Evolutionary conservation across 371 early-diverging fungal species (phyloP).

Genomic region (Rozella allomycis): DNA sequence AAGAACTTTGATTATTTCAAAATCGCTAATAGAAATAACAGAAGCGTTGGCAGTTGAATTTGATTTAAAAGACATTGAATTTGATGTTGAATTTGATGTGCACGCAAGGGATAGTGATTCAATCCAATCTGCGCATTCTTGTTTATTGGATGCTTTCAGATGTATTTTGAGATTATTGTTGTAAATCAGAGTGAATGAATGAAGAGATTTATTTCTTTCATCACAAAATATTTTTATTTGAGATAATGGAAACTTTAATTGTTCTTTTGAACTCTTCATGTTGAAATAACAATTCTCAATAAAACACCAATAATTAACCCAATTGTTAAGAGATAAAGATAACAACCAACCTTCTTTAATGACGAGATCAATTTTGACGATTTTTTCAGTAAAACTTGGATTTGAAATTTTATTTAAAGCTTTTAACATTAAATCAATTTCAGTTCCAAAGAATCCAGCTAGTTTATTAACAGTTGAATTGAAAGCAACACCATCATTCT

Average conservation of each 20-base stretch:
- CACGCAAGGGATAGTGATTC: constrained; percentile 2
- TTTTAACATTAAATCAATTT: too few relatives aligned
- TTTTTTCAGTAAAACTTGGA: not conserved
- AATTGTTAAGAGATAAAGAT: too few relatives aligned
- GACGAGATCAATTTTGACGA: not conserved
- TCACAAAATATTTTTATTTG: too few relatives aligned
- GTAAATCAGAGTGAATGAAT: not conserved
- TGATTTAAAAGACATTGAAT: constrained; percentile 4
- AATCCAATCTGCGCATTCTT: constrained; percentile 6
- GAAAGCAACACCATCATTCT: not conserved
- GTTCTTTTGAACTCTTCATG: too few relatives aligned
- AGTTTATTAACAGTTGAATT: not conserved
- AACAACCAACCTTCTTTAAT: not conserved
- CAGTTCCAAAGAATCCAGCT: not conserved
- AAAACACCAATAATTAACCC: too few relatives aligned
- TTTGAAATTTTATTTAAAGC: too few relatives aligned
- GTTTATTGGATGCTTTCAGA: constrained; percentile 1
- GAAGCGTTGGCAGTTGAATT: too few relatives aligned
- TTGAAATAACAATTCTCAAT: too few relatives aligned
- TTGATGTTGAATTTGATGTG: not conserved
- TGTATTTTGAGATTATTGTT: constrained; percentile 1
- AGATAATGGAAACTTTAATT: too few relatives aligned
- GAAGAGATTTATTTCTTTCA: not conserved
- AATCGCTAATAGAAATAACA: constrained; percentile 21
- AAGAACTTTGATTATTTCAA: constrained; percentile 23